Evolutionary conservation across 106 monocot species (phyloP).

Genomic region (Dioscorea dumetorum): DNA sequence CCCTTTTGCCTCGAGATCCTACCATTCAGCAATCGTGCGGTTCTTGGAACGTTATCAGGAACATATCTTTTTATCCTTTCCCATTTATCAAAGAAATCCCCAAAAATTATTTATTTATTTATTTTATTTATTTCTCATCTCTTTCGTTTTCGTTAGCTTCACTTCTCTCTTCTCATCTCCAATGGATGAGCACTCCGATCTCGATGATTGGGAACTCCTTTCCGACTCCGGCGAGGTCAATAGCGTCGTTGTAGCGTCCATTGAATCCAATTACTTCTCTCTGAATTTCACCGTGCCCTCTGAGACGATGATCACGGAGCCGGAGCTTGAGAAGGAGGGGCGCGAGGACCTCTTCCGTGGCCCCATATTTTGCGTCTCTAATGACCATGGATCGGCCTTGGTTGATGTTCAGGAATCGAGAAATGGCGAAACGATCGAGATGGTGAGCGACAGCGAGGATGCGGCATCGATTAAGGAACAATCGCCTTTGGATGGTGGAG

Average conservation of each 20-base stretch:
- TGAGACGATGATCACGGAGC: background rate
- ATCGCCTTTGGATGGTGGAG: background rate
- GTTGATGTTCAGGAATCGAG: too few species aligned
- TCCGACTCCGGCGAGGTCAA: conserved; percentile 1
- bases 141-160: too few species aligned
- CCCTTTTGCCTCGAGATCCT: too few species aligned
- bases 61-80: background rate
- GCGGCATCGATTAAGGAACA: too few species aligned
- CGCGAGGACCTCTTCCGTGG: background rate
- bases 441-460: too few species aligned
- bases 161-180: background rate
- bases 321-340: background rate
- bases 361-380: background rate
- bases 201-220: conserved; percentile 41
- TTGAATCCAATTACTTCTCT: conserved; percentile 50
- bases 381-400: too few species aligned
- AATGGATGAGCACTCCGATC: conserved; percentile 23
- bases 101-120: background rate
- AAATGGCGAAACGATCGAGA: too few species aligned
- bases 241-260: conserved; percentile 6
- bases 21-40: too few species aligned
- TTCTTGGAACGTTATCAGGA: background rate
- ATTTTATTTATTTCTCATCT: background rate
- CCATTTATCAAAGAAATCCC: background rate
- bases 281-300: conserved; percentile 9